Percentiles rank a stretch among this genome's conserved stretches.
These are phyloP conservation scores for Lithocarpus polystachyus DNA, from an alignment of 306 rosid genomes.

Conservation along the genomic window DNA sequence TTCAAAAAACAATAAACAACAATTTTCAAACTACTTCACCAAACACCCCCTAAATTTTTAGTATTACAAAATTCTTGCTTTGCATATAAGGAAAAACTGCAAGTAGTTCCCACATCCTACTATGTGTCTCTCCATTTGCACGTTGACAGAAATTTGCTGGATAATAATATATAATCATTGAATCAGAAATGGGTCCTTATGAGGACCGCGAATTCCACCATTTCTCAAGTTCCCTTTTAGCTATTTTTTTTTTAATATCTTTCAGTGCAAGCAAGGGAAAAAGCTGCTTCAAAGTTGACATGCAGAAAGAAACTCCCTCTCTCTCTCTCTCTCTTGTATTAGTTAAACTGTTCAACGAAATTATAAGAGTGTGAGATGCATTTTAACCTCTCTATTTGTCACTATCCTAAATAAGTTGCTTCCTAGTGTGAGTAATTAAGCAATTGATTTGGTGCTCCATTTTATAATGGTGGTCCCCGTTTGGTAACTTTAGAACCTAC, in stretches of 20 bases:
- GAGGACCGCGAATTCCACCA: not conserved
- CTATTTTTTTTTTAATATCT: slow-evolving; percentile 4
- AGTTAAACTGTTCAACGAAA: not conserved
- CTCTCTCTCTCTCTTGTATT: slow-evolving; percentile 2
- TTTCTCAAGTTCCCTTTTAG: not conserved
- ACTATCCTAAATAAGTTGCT: not conserved
- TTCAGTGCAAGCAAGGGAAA: slow-evolving; percentile 22
- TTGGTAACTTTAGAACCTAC: not conserved
- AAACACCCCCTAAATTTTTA: too few species aligned
- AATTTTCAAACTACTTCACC: too few species aligned
- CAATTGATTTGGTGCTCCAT: not conserved
- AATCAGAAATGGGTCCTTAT: slow-evolving; percentile 19
- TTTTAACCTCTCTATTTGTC: not conserved
- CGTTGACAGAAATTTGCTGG: slow-evolving; percentile 18
- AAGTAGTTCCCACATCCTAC: not conserved
- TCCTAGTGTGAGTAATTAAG: not conserved
- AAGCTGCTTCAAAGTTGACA: slow-evolving; percentile 8
- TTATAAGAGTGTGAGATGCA: not conserved
- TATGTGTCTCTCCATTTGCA: slow-evolving; percentile 18
- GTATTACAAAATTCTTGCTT: slow-evolving; percentile 19
- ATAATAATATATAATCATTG: slow-evolving; percentile 22
- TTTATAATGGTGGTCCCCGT: not conserved
- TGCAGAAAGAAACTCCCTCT: not conserved
- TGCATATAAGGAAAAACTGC: slow-evolving; percentile 7
- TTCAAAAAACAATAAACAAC: too few species aligned